Base-by-base conservation (phyloP, 768 basidiomycete species). In the Suillus sp. region DNA sequence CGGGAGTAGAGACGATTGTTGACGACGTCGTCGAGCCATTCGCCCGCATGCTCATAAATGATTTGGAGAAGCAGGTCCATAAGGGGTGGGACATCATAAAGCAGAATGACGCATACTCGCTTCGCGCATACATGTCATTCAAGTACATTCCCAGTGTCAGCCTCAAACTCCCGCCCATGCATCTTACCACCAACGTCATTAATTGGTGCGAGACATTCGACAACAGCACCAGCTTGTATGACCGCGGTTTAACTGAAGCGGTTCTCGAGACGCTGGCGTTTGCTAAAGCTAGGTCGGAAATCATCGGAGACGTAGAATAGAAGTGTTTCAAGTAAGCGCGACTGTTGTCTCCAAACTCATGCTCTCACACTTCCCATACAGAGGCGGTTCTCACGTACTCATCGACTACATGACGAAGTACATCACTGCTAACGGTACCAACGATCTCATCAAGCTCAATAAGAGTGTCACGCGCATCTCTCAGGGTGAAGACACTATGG, bases 241-340 rank as follows among this genome's bases (percentile, higher is more conserved):
- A 81, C 62, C 70, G 71, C 0, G 71, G 71, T 20, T 66, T 80
- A 43, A 65, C 75, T 1, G 79, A 81, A 65, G 65, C 70, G 0
- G 72, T 81, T n/a, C 64, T 81, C 22, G 71, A 64, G 5, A 60
- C 67, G 5, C 37, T 79, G 25, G 69, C 68, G 3, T 78, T 77
- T 32, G 69, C 65, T 38, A 37, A 53, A 1, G 40, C 61, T 0
- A 55, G 47, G 3, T 14, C 32, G 5, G 61, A 2, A 6, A 8
- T 62, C 42, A 68, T 45, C 4, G 67, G 65, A 8, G 62, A 66
- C 0, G 67, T 72, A 7, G 66, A 71, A 4, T 72, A 71, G 71
- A 68, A 67, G 38, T 78, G 73, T 47, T 71, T 77, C 48, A 67
- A 72, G 74, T 78, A 47, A 58, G 76, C 69, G 4, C 20, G 42